phyloP scores from a whole-genome alignment of 169 alveolate genomes.

The Eimeria praecox region DNA sequence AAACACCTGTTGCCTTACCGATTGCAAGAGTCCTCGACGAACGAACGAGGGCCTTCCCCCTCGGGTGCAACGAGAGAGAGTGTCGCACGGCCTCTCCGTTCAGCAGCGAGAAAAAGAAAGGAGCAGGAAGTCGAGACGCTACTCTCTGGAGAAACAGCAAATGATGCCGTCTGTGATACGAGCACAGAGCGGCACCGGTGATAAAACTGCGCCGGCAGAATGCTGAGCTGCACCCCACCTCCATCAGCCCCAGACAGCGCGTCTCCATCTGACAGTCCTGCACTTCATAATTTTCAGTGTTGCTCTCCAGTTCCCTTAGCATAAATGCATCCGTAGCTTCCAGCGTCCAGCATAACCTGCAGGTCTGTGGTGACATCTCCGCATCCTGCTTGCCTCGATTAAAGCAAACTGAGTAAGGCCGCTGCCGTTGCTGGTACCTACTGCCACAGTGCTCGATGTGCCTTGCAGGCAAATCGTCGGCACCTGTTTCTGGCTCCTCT shows the following conservation, averaged over 20 bases:
- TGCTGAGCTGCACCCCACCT: background rate
- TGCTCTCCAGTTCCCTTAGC: constrained; percentile 47
- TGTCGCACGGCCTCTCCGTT: constrained; percentile 55
- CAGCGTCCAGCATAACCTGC: constrained; percentile 41
- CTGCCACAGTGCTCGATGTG: background rate
- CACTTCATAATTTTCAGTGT: background rate
- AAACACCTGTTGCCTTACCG: constrained; percentile 22
- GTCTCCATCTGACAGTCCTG: constrained; percentile 42
- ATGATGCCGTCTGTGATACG: constrained; percentile 40
- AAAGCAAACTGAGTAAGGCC: background rate
- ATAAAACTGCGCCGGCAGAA: background rate
- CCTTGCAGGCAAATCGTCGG: background rate
- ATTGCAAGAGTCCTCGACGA: constrained; percentile 39
- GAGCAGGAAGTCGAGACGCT: constrained; percentile 51
- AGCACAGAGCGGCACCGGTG: background rate
- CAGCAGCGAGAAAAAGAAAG: constrained; percentile 15
- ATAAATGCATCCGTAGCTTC: constrained; percentile 38
- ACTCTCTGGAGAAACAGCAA: constrained; percentile 42
- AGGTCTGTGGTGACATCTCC: background rate
- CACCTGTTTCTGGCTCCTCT: background rate
- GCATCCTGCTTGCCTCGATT: background rate
- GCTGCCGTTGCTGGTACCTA: background rate
- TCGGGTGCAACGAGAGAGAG: constrained; percentile 27
- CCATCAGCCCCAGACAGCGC: background rate
- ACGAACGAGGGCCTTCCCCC: constrained; percentile 12